Percentiles rank a stretch among this genome's conserved stretches.
Conservation (phyloP, 371 early-diverging fungal species). For the Syncephalastrum monosporum region DNA sequence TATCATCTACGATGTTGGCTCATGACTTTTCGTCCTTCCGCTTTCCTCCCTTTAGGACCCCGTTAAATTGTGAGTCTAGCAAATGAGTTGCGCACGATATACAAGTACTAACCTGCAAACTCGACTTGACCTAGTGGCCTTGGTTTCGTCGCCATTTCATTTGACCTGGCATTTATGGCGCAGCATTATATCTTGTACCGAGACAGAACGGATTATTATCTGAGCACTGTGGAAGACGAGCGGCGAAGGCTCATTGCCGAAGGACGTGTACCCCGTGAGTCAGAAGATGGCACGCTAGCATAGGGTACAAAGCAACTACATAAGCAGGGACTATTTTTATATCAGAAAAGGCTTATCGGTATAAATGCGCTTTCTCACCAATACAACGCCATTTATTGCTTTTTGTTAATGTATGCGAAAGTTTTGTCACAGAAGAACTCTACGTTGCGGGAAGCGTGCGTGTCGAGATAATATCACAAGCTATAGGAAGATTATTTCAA, state of each 20-base stretch:
- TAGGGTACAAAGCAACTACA: no score
- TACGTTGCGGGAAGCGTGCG: no score
- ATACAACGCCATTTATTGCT: no score
- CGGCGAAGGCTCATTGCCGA: conserved; percentile 37
- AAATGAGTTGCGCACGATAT: background rate
- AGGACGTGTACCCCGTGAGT: conserved; percentile 28
- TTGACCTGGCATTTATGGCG: conserved; percentile 80
- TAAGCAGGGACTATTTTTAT: no score
- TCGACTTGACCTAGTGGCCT: conserved; percentile 52
- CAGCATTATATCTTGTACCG: conserved; percentile 84
- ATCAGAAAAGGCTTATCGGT: no score
- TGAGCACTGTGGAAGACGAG: conserved; percentile 43
- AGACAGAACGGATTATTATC: conserved; percentile 41
- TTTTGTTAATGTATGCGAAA: no score
- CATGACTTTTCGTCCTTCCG: conserved; percentile 6
- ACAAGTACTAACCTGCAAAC: background rate
- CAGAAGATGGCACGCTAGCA: background rate
- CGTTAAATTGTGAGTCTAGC: conserved; percentile 49
- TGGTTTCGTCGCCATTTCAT: conserved; percentile 76
- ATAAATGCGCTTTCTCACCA: no score
- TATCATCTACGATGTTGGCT: background rate
- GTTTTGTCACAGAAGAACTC: no score
- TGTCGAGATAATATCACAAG: no score
- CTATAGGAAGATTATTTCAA: no score
- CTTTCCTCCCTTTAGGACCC: conserved; percentile 34